Evolutionary conservation across 352 stramenopile genomes (phyloP).

Genomic region (Pythium rishiriense): DNA sequence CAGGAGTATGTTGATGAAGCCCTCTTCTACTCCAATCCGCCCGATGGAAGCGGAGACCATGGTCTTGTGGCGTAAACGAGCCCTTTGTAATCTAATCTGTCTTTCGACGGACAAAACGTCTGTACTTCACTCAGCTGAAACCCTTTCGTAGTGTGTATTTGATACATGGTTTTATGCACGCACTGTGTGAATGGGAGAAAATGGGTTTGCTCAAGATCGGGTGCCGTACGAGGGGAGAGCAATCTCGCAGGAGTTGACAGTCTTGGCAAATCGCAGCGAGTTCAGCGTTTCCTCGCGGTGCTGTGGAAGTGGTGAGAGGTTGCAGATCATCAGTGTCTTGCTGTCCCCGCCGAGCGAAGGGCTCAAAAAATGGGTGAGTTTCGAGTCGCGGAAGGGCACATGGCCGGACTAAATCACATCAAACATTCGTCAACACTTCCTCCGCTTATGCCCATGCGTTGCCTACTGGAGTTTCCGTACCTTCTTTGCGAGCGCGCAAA

Average conservation of each 20-base stretch:
- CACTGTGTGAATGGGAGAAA: neutral
- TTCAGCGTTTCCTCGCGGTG: slow-evolving; percentile 87
- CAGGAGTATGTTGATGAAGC: slow-evolving; percentile 67
- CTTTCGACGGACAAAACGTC: too few species aligned
- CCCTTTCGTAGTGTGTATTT: neutral
- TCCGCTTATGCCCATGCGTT: too few species aligned
- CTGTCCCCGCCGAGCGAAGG: slow-evolving; percentile 83
- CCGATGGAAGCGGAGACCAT: slow-evolving; percentile 3
- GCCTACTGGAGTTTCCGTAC: too few species aligned
- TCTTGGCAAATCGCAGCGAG: slow-evolving; percentile 87
- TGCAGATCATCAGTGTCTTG: slow-evolving; percentile 92
- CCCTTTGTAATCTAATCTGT: too few species aligned
- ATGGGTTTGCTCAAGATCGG: slow-evolving; percentile 30
- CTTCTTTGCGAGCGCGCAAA: slow-evolving; percentile 82
- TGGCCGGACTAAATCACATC: slow-evolving; percentile 48
- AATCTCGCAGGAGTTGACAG: slow-evolving; percentile 88
- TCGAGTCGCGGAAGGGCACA: slow-evolving; percentile 88
- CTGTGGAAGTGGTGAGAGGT: slow-evolving; percentile 71
- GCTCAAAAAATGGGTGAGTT: slow-evolving; percentile 87
- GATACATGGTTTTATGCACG: slow-evolving; percentile 10
- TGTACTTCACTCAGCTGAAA: too few species aligned
- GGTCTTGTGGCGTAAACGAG: slow-evolving; percentile 1
- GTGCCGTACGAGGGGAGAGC: slow-evolving; percentile 61
- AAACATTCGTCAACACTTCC: neutral
- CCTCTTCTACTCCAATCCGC: slow-evolving; percentile 38